phyloP scores from a whole-genome alignment of 2,329 filamentous ascomycete species.

The Venturia effusa region DNA sequence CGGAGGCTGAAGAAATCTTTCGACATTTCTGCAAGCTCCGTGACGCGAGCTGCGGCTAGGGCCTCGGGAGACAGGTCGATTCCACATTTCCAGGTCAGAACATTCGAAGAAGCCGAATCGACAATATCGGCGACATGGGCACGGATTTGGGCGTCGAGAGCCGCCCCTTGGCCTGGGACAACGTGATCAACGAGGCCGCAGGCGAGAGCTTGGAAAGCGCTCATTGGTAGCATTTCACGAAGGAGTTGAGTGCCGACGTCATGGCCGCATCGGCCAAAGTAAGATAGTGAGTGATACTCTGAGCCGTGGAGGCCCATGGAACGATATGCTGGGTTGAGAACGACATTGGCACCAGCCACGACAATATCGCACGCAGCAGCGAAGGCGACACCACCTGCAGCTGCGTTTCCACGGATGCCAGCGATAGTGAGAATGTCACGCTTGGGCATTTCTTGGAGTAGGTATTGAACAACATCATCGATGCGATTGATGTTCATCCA shows the following conservation, averaged over 20 bases:
- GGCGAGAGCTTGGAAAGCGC: conserved; percentile 26
- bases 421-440: conserved; percentile 28
- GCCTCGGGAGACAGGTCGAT: conserved; percentile 23
- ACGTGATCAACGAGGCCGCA: conserved; percentile 31
- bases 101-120: background rate
- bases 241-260: conserved; percentile 22
- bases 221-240: conserved; percentile 29
- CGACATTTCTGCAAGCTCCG: conserved; percentile 31
- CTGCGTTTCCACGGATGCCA: conserved; percentile 31
- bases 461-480: conserved; percentile 29
- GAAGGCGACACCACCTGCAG: conserved; percentile 33
- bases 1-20: conserved; percentile 33
- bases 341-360: conserved; percentile 27
- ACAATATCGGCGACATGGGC: conserved; percentile 25
- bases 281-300: conserved; percentile 32
- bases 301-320: conserved; percentile 26
- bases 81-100: conserved; percentile 25
- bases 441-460: conserved; percentile 28
- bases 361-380: conserved; percentile 27
- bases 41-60: conserved; percentile 24
- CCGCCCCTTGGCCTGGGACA: conserved; percentile 22
- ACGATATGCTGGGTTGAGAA: conserved; percentile 33
- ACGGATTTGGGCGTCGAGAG: conserved; percentile 26
- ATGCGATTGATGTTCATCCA: conserved; percentile 37
- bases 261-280: conserved; percentile 27